These are phyloP conservation scores for Barnettozyma vustinii DNA, from an alignment of 805 yeast species.

Conservation along the genomic window DNA sequence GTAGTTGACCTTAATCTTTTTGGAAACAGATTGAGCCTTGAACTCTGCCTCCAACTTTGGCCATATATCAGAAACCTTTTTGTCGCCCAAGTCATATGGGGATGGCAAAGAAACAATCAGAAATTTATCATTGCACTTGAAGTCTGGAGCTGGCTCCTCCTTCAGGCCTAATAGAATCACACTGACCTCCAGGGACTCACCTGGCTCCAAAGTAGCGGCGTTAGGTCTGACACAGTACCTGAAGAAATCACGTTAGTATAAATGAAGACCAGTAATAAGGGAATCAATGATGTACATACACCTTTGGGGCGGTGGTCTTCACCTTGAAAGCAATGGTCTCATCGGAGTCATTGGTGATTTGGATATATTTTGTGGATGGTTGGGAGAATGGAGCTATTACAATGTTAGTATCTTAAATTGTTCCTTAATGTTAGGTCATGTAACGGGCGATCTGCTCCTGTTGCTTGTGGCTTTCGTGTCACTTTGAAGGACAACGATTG, in stretches of 20 bases:
- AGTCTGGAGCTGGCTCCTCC: constrained; percentile 66
- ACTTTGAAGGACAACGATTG: not conserved
- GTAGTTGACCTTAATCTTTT: constrained; percentile 62
- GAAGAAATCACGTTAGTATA: constrained; percentile 12
- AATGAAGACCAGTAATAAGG: not conserved
- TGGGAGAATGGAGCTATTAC: constrained; percentile 65
- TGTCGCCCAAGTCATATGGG: constrained; percentile 49
- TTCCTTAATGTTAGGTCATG: not conserved
- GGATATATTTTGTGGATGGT: constrained; percentile 56
- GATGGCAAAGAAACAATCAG: constrained; percentile 83
- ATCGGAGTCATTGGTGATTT: constrained; percentile 50
- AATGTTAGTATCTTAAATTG: constrained; percentile 3
- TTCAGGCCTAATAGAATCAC: constrained; percentile 81
- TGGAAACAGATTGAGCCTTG: constrained; percentile 51
- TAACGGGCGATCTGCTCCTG: not conserved
- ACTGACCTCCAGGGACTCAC: constrained; percentile 64
- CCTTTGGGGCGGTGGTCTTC: constrained; percentile 95
- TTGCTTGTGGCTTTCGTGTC: not conserved
- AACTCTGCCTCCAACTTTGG: constrained; percentile 57
- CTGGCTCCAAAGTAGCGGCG: constrained; percentile 75
- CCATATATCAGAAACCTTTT: constrained; percentile 69
- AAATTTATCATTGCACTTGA: constrained; percentile 88
- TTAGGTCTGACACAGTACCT: constrained; percentile 90
- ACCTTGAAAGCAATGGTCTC: constrained; percentile 83
- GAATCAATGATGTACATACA: constrained; percentile 31